Evolutionary conservation across 345 rosid species (phyloP).

Genomic region (Nephelium lappaceum): DNA sequence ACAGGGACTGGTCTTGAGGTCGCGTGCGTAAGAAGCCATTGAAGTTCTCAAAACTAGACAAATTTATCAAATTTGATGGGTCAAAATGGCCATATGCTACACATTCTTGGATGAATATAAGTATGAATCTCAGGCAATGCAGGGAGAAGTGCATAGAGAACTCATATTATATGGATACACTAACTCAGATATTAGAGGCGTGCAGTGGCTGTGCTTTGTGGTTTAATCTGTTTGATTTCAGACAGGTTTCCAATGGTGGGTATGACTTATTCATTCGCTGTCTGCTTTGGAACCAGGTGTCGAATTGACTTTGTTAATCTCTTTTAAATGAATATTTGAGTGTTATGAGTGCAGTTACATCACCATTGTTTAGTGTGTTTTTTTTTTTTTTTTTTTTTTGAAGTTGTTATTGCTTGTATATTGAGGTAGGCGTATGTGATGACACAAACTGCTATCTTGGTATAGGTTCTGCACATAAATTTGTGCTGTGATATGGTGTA

Average conservation of each 20-base stretch:
- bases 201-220: conserved; percentile 43
- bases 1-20: conserved; percentile 20
- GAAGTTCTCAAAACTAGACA: conserved; percentile 31
- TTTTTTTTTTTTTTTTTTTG: not conserved
- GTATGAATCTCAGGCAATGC: conserved; percentile 34
- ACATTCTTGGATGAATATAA: conserved; percentile 18
- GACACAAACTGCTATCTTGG: not conserved
- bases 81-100: conserved; percentile 41
- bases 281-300: conserved; percentile 47
- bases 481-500: not conserved
- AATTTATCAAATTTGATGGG: conserved; percentile 27
- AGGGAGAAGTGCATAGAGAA: conserved; percentile 29
- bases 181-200: conserved; percentile 31
- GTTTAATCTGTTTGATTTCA: conserved; percentile 39
- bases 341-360: not conserved
- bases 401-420: conserved; percentile 23
- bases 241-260: conserved; percentile 32
- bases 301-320: not conserved
- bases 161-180: conserved; percentile 42
- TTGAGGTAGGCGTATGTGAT: conserved; percentile 2
- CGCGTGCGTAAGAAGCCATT: conserved; percentile 33
- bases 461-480: not conserved
- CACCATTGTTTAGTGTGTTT: not conserved
- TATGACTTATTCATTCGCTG: conserved; percentile 45
- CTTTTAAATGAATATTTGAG: not conserved